phyloP scores from a whole-genome alignment of 2,329 filamentous ascomycete species.

The Fusarium denticulatum region DNA sequence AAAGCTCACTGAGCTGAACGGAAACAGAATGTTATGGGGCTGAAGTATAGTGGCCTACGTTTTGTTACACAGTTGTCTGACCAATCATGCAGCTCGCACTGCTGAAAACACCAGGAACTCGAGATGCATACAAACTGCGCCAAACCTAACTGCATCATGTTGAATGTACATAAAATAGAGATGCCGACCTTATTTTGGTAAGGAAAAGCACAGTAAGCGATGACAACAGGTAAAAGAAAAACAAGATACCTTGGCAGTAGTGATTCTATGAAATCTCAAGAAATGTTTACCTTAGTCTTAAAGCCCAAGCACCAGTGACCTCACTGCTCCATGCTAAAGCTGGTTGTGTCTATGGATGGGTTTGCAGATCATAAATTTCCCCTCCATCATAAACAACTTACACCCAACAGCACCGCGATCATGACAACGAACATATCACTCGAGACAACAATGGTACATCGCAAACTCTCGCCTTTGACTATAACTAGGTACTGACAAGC shows the following conservation, averaged over 20 bases:
- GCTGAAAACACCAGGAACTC: not conserved
- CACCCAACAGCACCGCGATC: constrained; percentile 24
- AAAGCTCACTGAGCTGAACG: not conserved
- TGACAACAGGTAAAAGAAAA: not conserved
- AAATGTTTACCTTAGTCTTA: not conserved
- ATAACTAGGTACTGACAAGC: not conserved
- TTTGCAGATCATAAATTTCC: not conserved
- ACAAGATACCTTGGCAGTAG: not conserved
- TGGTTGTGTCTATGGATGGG: not conserved
- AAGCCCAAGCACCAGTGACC: not conserved
- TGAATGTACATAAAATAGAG: not conserved
- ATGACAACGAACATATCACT: constrained; percentile 85
- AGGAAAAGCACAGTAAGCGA: not conserved
- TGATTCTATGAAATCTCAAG: not conserved
- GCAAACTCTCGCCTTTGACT: not conserved
- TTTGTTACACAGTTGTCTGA: not conserved
- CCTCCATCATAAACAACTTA: constrained; percentile 18
- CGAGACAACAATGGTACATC: constrained; percentile 82
- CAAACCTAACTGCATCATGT: not conserved
- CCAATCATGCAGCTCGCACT: not conserved
- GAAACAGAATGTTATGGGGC: not conserved
- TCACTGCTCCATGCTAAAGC: not conserved
- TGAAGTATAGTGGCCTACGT: not conserved
- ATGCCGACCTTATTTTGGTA: not conserved
- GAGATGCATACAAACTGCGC: not conserved